These are phyloP conservation scores for Tritrichomonas musculus DNA, from an alignment of 208 protist genomes.

Conservation along the genomic window DNA sequence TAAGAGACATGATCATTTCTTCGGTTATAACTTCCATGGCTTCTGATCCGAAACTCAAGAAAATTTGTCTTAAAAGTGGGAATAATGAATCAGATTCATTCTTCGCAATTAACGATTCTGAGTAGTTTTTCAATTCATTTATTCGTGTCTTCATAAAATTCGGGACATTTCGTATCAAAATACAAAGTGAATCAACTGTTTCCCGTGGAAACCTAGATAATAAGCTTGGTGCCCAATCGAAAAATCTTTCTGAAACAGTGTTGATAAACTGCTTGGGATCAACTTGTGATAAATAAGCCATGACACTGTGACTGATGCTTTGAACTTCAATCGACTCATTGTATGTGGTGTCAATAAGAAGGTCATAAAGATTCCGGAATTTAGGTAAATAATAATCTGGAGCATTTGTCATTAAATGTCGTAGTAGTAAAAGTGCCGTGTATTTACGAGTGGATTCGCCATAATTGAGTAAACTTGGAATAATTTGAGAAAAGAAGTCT, in stretches of 20 bases:
- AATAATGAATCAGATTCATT: not conserved
- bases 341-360: not conserved
- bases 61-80: not conserved
- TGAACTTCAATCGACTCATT: not conserved
- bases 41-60: not conserved
- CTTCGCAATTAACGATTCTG: not conserved
- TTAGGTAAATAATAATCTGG: conserved; percentile 1
- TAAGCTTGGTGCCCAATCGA: not conserved
- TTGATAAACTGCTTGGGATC: not conserved
- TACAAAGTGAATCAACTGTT: not conserved
- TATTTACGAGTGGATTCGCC: not conserved
- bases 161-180: not conserved
- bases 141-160: not conserved
- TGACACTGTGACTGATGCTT: not conserved
- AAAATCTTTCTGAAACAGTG: not conserved
- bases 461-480: not conserved
- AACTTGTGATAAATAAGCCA: not conserved
- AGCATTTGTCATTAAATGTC: not conserved
- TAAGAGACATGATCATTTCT: not conserved
- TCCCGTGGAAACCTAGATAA: not conserved
- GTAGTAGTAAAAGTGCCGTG: not conserved
- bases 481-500: not conserved
- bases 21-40: not conserved
- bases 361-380: not conserved
- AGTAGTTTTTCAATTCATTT: not conserved